Conservation (phyloP, 441 rosid species). For the Populus tomentosa region DNA sequence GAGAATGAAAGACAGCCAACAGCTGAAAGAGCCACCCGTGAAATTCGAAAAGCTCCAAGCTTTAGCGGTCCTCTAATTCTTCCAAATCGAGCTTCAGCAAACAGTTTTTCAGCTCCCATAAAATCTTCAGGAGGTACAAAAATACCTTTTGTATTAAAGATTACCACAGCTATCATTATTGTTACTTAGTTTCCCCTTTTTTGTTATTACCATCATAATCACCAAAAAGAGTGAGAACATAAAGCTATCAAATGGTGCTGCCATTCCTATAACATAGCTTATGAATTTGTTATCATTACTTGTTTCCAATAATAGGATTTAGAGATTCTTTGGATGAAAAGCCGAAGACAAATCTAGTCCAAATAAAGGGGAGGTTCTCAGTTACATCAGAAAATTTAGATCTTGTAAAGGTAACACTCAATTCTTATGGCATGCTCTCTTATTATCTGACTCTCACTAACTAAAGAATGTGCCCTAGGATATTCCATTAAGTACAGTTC, state of each 20-base stretch:
- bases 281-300: not conserved
- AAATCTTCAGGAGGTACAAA: conserved; percentile 86
- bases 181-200: not conserved
- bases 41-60: conserved; percentile 72
- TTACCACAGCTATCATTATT: conserved; percentile 4
- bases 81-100: conserved; percentile 93
- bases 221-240: not conserved
- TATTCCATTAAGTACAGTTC: conserved; percentile 71
- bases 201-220: not conserved
- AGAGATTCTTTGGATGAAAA: conserved; percentile 93
- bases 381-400: conserved; percentile 97
- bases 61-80: conserved; percentile 97
- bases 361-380: conserved; percentile 93
- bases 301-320: conserved; percentile 51
- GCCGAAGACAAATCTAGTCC: conserved; percentile 84
- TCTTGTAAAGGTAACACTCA: conserved; percentile 70
- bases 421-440: conserved; percentile 17
- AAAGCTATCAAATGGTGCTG: not conserved
- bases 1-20: conserved; percentile 54
- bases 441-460: conserved; percentile 37
- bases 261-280: not conserved
- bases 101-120: conserved; percentile 96
- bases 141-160: conserved; percentile 2
- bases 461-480: conserved; percentile 58
- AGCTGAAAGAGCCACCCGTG: conserved; percentile 41